Evolutionary conservation across 2,329 filamentous ascomycete genomes (phyloP).

Genomic region (Colletotrichum australisinense): DNA sequence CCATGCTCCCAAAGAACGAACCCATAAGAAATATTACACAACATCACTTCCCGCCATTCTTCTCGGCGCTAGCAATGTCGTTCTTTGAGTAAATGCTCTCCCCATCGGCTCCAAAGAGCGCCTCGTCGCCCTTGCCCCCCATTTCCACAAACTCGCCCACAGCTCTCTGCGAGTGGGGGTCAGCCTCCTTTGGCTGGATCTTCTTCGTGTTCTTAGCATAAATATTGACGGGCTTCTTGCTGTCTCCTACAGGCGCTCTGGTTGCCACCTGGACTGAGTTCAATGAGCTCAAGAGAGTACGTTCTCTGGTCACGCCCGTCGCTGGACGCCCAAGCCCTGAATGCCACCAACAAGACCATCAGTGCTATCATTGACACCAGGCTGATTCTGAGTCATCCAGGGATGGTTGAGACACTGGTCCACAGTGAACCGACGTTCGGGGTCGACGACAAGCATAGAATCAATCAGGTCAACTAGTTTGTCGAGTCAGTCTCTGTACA

Average conservation of each 20-base stretch:
- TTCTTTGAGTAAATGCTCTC: constrained; percentile 60
- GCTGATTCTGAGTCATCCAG: constrained; percentile 77
- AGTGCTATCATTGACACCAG: constrained; percentile 84
- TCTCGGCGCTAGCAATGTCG: constrained; percentile 48
- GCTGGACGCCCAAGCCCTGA: constrained; percentile 83
- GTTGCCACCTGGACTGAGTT: constrained; percentile 74
- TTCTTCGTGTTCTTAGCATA: constrained; percentile 75
- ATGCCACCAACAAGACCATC: constrained; percentile 92
- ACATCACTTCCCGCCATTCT: constrained; percentile 40
- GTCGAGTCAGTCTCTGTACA: neutral
- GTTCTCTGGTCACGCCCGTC: constrained; percentile 81
- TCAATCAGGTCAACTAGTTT: constrained; percentile 86
- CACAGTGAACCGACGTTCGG: constrained; percentile 84
- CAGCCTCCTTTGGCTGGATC: constrained; percentile 63
- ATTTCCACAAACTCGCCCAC: constrained; percentile 84
- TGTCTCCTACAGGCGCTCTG: constrained; percentile 58
- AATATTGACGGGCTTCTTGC: constrained; percentile 73
- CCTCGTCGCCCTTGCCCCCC: constrained; percentile 87
- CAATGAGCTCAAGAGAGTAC: constrained; percentile 85
- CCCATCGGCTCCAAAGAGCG: constrained; percentile 76
- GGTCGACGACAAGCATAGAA: constrained; percentile 90
- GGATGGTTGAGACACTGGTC: constrained; percentile 93
- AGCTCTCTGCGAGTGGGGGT: constrained; percentile 73
- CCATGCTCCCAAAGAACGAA: constrained; percentile 14
- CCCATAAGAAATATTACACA: neutral